phyloP scores from a whole-genome alignment of 225 moss, liverwort and hornwort genomes.

The Sphagnum contortum region DNA sequence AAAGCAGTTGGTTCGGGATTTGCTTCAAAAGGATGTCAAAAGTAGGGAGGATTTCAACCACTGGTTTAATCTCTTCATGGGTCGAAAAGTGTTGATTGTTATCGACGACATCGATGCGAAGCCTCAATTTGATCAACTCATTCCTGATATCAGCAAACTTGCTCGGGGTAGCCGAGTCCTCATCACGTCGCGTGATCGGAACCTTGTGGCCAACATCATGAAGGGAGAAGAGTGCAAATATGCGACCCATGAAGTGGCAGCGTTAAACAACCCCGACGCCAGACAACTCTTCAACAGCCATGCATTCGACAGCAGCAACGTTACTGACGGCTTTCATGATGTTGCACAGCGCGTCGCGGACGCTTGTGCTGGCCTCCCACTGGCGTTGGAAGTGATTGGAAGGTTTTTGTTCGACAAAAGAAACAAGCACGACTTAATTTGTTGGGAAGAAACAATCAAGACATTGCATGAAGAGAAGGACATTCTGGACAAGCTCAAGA shows the following conservation, averaged over 20 bases:
- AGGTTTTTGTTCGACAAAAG: slow-evolving; percentile 3
- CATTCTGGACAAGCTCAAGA: slow-evolving; percentile 11
- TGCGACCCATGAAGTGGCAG: slow-evolving; percentile 3
- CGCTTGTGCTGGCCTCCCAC: slow-evolving; percentile 18
- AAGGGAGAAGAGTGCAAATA: background rate
- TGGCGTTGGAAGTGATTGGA: slow-evolving; percentile 21
- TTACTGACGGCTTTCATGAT: slow-evolving; percentile 1
- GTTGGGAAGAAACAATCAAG: slow-evolving; percentile 11
- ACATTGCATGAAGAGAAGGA: background rate
- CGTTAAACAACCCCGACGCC: background rate
- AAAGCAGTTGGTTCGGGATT: slow-evolving; percentile 7
- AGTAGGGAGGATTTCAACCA: slow-evolving; percentile 8
- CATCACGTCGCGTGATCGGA: slow-evolving; percentile 10
- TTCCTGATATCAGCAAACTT: slow-evolving; percentile 15
- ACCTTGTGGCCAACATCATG: slow-evolving; percentile 2
- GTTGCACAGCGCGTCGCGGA: slow-evolving; percentile 5
- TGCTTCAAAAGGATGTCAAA: slow-evolving; percentile 7
- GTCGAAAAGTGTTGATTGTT: slow-evolving; percentile 15
- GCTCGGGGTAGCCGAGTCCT: slow-evolving; percentile 21
- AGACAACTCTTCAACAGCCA: slow-evolving; percentile 16
- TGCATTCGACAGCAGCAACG: background rate
- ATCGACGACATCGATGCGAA: slow-evolving; percentile 14
- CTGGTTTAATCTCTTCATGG: background rate
- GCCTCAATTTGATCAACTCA: slow-evolving; percentile 12
- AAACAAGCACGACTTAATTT: background rate